These are phyloP conservation scores for Boletus pseudo-olivaceus DNA, from an alignment of 768 basidiomycete genomes.

Conservation along the genomic window DNA sequence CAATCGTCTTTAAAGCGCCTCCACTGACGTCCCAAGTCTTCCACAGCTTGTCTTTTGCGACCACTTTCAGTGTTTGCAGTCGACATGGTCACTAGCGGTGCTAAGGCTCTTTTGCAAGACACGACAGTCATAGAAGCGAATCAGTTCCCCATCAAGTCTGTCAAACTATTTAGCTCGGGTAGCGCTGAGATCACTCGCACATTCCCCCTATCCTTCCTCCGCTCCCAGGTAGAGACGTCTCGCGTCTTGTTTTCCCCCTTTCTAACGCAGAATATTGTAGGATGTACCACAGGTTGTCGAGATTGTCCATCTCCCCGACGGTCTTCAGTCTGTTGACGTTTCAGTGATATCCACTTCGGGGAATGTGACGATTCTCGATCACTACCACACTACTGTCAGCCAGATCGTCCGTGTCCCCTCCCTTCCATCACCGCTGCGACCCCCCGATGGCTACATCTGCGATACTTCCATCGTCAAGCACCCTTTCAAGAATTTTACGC, in stretches of 20 bases:
- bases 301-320: conserved; percentile 12
- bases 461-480: background rate
- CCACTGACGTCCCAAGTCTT: background rate
- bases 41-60: background rate
- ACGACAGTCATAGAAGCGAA: conserved; percentile 7
- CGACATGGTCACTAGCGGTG: background rate
- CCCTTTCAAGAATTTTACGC: background rate
- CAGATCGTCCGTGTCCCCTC: no score
- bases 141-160: conserved; percentile 15
- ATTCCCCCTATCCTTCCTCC: conserved; percentile 15
- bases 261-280: conserved; percentile 5
- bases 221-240: background rate
- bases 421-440: no score
- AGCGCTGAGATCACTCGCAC: conserved; percentile 18
- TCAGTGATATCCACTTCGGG: conserved; percentile 12
- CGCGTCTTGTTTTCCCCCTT: background rate
- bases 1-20: background rate
- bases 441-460: conserved; percentile 7
- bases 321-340: conserved; percentile 2
- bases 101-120: background rate
- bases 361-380: conserved; percentile 13
- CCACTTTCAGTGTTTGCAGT: background rate
- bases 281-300: conserved; percentile 14
- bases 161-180: conserved; percentile 16
- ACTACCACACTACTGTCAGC: background rate